Base-by-base conservation (phyloP, 2,329 filamentous ascomycete genomes). In the Colletotrichum sublineola region DNA sequence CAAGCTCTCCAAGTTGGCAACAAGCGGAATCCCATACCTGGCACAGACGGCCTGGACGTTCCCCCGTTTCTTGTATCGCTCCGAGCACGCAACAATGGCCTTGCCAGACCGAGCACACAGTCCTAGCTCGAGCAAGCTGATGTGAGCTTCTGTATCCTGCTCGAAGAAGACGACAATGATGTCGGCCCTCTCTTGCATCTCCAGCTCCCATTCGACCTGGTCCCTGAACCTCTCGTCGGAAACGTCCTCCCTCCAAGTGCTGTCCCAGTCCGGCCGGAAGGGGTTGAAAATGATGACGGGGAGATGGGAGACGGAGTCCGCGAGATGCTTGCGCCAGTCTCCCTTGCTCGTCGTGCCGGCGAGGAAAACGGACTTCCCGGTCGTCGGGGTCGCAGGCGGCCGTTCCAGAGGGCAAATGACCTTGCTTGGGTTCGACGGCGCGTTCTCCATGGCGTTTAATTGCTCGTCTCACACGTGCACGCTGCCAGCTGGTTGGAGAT, bases 191-290 rank as follows among this genome's bases (percentile, higher is more conserved):
- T 88, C 85, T 74, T 89, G 86, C 78, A 84, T 88, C 20, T 86
- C 82, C 2, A 92, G 82, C 81, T 93, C 91, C 90, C 91, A 92
- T 40, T 84, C 79, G 0, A 89, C 84, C 77, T 93, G 91, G 50
- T 85, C 79, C 11, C 78, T 79, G 79, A 88, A 92, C 0, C 80
- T 83, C 3, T 74, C 73, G 69, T 85, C 85, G 0, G 80, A 78
- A 24, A 85, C 80, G 61, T 89, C 85, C 65, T 90, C 86, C 18
- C 74, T 79, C 85, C 87, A 89, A 1, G 80, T 84, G 11, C 78
- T 76, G 76, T 90, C 85, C 91, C 90, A 92, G 77, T 88, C 84
- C 6, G 80, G 69, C 1, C 89, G 86, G 11, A 85, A 81, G 0
- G 90, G 91, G 74, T 92, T 88, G 78, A 86, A 83, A 73, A 92